Evolutionary conservation across 2,329 filamentous ascomycete species (phyloP).

Genomic region (Gnomoniopsis smithogilvyi): DNA sequence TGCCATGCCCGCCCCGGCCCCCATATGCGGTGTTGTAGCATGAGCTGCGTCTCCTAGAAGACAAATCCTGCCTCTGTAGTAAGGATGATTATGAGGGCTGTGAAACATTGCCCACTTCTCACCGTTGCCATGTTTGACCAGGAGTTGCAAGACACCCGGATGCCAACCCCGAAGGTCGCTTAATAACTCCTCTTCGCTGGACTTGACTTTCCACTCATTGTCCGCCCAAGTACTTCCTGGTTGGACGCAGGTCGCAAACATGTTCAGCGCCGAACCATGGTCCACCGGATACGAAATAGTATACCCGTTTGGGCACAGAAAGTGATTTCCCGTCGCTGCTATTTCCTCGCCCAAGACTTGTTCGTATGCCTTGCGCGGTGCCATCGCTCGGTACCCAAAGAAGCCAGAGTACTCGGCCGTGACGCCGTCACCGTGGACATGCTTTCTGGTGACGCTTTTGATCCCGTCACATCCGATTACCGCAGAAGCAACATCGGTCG

Average conservation of each 20-base stretch:
- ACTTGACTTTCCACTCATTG: background rate
- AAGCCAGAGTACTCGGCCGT: conserved; percentile 16
- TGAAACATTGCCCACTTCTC: conserved; percentile 21
- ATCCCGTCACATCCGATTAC: conserved; percentile 26
- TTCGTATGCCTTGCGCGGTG: conserved; percentile 1
- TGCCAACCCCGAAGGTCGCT: background rate
- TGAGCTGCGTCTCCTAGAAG: conserved; percentile 17
- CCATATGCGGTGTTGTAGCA: conserved; percentile 21
- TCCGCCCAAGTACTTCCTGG: background rate
- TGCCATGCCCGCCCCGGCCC: conserved; percentile 19
- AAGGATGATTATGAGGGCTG: conserved; percentile 7
- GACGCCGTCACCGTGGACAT: conserved; percentile 12
- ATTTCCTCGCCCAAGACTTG: conserved; percentile 3
- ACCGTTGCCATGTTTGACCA: conserved; percentile 3
- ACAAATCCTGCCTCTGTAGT: conserved; percentile 13
- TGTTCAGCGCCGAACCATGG: conserved; percentile 14
- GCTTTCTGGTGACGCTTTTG: conserved; percentile 12
- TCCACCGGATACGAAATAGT: conserved; percentile 16
- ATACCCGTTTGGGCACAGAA: conserved; percentile 10
- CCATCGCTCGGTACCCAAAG: conserved; percentile 19
- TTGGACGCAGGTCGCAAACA: conserved; percentile 2
- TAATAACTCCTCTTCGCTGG: background rate
- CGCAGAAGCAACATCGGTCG: conserved; percentile 10
- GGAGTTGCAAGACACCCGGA: background rate
- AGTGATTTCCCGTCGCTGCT: conserved; percentile 2